Evolutionary conservation across 345 rosid species (phyloP).

Genomic region (Eucalyptus erythrocorys): DNA sequence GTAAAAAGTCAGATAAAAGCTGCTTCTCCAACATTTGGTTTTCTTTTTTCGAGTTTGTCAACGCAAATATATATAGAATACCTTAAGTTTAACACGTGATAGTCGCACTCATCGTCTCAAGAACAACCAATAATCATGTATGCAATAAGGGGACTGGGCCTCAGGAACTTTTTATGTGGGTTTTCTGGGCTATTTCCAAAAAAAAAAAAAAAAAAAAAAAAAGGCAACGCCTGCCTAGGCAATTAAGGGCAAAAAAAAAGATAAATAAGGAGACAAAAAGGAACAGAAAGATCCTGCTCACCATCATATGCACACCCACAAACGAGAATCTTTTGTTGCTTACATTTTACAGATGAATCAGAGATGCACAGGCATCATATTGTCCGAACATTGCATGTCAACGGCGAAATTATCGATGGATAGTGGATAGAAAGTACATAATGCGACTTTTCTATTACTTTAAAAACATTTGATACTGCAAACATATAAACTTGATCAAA

Average conservation of each 20-base stretch:
- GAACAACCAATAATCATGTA: background rate
- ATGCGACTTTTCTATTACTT: background rate
- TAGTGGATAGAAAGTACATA: background rate
- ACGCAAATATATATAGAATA: background rate
- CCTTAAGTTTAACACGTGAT: background rate
- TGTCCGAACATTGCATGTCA: background rate
- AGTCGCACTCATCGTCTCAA: background rate
- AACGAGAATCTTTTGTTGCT: background rate
- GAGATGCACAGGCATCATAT: background rate
- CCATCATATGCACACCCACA: background rate
- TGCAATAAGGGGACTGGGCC: background rate
- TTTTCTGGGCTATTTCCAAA: background rate
- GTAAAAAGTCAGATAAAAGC: background rate
- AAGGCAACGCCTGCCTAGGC: background rate
- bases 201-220: no score
- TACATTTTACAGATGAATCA: background rate
- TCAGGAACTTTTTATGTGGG: background rate
- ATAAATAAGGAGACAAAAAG: background rate
- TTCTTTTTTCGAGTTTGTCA: background rate
- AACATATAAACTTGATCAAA: background rate
- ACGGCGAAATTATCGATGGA: background rate
- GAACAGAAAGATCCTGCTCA: background rate
- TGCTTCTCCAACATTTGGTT: background rate
- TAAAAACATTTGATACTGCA: background rate
- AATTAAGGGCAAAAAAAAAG: background rate